A percentile compares a stretch with the other conserved stretches of the same genome.
phyloP scores from a whole-genome alignment of 768 basidiomycete species.

The Podaxis sp. region DNA sequence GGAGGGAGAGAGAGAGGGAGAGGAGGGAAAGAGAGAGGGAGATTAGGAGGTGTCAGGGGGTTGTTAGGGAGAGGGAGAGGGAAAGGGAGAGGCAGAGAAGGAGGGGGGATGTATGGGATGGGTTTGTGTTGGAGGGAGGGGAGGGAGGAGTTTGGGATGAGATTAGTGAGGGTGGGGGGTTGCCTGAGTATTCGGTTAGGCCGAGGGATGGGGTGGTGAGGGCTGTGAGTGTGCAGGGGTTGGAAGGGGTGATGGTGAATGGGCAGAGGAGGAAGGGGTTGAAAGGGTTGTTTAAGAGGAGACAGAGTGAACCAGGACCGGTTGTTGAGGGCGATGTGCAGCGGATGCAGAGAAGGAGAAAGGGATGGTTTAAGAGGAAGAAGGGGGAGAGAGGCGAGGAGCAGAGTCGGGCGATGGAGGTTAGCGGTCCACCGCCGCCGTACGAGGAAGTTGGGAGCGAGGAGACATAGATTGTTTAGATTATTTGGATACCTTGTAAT shows the following conservation, averaged over 20 bases:
- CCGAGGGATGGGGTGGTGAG: background rate
- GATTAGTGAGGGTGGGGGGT: background rate
- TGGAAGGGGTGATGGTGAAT: background rate
- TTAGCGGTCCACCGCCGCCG: background rate
- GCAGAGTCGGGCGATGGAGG: background rate
- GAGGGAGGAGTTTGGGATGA: background rate
- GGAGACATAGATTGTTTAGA: background rate
- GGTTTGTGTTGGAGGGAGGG: background rate
- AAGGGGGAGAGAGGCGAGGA: background rate
- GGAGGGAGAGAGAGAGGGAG: background rate
- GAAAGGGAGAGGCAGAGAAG: background rate
- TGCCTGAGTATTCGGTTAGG: constrained; percentile 1
- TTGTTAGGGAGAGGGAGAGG: background rate
- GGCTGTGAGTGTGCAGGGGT: background rate
- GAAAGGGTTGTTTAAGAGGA: background rate
- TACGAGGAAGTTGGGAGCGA: background rate
- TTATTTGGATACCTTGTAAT: no score
- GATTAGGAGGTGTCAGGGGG: background rate
- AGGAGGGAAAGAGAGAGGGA: background rate
- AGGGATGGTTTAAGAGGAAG: background rate
- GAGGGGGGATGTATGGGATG: background rate
- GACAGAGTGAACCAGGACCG: background rate
- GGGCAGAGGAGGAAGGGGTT: background rate
- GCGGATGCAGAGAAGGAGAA: background rate
- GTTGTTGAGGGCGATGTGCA: no score